Evolutionary conservation across 1,284 basidiomycete genomes (phyloP), one percentile per base, ranked within the genome.

Genomic region (Sutorius eximius): DNA sequence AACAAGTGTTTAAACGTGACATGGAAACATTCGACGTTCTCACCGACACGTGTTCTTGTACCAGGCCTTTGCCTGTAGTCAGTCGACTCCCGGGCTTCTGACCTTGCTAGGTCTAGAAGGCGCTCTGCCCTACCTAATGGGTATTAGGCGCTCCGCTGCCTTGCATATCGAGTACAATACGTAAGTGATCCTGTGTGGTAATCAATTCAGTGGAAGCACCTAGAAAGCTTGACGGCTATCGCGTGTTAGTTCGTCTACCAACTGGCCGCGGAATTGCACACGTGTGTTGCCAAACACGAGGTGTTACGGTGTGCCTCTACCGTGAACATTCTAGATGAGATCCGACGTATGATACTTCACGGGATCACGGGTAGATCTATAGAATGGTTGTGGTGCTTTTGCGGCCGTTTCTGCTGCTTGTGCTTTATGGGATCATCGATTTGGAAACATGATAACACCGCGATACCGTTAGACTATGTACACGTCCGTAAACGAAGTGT

Each of bases 231-330:
- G 58, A 56, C 46, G 45, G 54, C 38, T 56, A 49, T 56, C 61
- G 53, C 55, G 48, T 63, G 62, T 62, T 50, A 30, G 36, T 46
- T 45, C 36, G 44, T 44, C 34, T 45, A 16, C 45, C 27, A 42
- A 30, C 33, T 56, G 33, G 16, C 66, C 66, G 66, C 66, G 60
- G 68, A 52, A 69, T 67, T 58, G 41, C 60, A 54, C 56, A 56
- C 65, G 27, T 51, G 47, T 61, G 45, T 3, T 50, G 32, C 46
- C 34, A 45, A 51, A 54, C 65, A 67, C 40, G 63, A 53, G 54
- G 51, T 32, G 30, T 20, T 38, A 38, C 37, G 18, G 37, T 33
- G 38, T 10, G 34, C 38, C n/a, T 53, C 43, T 50, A 55, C 58
- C 38, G 49, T 48, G 30, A 52, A 24, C 54, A 40, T 55, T 63